Evolutionary conservation across 129 eudicot genomes (phyloP), one percentile per base, ranked within the genome.

Genomic region (Flaveria brownii): DNA sequence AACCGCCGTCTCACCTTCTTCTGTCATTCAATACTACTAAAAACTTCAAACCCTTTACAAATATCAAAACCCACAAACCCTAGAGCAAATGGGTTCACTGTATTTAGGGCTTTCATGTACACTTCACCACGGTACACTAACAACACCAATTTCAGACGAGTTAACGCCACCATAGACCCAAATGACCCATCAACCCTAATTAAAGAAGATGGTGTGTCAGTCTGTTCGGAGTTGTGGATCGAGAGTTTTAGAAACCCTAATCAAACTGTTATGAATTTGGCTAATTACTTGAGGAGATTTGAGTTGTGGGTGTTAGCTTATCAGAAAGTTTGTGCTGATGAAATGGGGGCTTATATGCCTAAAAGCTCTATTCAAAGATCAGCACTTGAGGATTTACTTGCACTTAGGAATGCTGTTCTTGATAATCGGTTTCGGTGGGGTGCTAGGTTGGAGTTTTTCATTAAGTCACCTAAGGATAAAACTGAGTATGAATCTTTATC

Each of bases 301-400:
- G 97, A 92, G 83, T 43, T 92, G 72, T 92, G 97, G 97, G 96
- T 92, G 9, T 82, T 92, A 77, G 97, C 96, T 39, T 92, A 92
- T 61, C 97, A 92, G 79, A 88, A 90, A 71, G 90, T 88, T 2
- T 88, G 95, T 68, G 97, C 97, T 23, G 93, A 92, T 79, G 92
- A 85, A 72, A 82, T 77, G 69, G 97, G 97, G 5, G 85, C 93
- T 3, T 92, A 89, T 81, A 86, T 90, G 86, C 91, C 97, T 0
- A 86, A 87, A 46, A 92, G 91, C 14, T 77, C 92, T 0, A 86
- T 92, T 7, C 90, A 86, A 39, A 69, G 93, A 14, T 79, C 92
- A 4, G 92, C 88, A 1, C 83, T 92, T 20, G 90, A 87, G 56
- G 93, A 92, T 68, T 80, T 92, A 72, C 69, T 92, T 65, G 90